Evolutionary conservation across 2,329 filamentous ascomycete genomes (phyloP), one percentile per base, ranked within the genome.

Genomic region (Penicillium fuscoglaucum): DNA sequence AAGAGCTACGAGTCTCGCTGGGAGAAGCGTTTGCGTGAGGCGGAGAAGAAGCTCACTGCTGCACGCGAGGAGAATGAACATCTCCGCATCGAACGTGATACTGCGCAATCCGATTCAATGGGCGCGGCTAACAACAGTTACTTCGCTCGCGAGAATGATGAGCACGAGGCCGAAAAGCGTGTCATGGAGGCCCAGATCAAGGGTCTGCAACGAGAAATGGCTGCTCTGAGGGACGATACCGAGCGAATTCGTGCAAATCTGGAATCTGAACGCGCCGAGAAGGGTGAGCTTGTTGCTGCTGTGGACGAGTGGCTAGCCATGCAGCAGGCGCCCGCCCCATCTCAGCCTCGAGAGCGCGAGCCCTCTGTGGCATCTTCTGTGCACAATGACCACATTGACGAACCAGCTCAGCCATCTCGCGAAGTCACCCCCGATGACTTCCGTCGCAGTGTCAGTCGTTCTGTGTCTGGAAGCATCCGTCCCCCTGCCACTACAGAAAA

Each of bases 1-100:
- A 86, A 87, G 68, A 85, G 83, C 70, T 88, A 98, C 77, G 91
- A 97, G 74, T 84, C 85, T 47, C 87, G 93, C 55, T 95, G 91
- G 85, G 91, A 96, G 76, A 96, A 96, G 82, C 90, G 89, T 70
- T 85, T 93, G 57, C 85, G 85, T 54, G 90, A 93, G 67, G 84
- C 96, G 3, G 90, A 96, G 75, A 73, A 75, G 19, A 87, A 86
- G 61, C 81, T 96, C 44, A 86, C 87, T 46, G 84, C 89, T 44
- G 82, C 93, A 12, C 78, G 79, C 52, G 84, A 85, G 51, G 90
- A 96, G 69, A 92, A 95, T 66, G 88, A 93, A 62, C 86, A 86
- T 59, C 80, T 96, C 28, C 85, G 86, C 62, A 78, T 80, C 44
- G 85, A 86, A 41, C 83, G 84, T 28, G 87, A 93, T 68, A 81